A percentile compares a stretch with the other conserved stretches of the same genome.
Evolutionary conservation across 1,139 yeast genomes (phyloP).

Genomic region (Geotrichum reessii): DNA sequence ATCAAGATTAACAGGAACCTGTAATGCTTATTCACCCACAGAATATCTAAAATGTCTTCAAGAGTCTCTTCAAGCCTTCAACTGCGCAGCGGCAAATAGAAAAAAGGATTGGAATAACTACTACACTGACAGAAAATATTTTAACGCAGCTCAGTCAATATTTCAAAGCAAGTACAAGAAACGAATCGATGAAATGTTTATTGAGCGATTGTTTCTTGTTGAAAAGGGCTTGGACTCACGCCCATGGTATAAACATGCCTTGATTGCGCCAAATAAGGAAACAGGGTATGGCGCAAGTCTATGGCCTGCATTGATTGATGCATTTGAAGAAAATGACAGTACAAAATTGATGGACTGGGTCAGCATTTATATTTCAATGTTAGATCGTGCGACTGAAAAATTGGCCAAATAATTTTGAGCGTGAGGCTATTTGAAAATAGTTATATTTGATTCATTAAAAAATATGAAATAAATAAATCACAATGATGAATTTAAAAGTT

Average conservation of each 20-base stretch:
- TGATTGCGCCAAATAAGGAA: conserved; percentile 76
- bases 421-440: background rate
- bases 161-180: background rate
- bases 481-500: background rate
- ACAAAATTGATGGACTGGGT: conserved; percentile 11
- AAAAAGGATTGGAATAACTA: background rate
- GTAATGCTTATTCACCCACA: background rate
- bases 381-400: background rate
- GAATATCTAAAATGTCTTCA: background rate
- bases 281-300: conserved; percentile 85
- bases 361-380: background rate
- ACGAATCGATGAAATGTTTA: background rate
- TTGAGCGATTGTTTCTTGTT: conserved; percentile 61
- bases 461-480: no score
- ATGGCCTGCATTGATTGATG: conserved; percentile 74
- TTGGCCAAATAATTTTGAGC: background rate
- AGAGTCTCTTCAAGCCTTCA: background rate
- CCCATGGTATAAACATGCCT: conserved; percentile 82
- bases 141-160: background rate
- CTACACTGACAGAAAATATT: background rate
- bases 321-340: conserved; percentile 52
- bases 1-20: background rate
- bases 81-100: background rate
- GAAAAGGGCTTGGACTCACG: conserved; percentile 60
- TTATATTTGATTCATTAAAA: background rate